Percentiles rank a stretch among this genome's conserved stretches.
Evolutionary conservation across 1,284 basidiomycete species (phyloP).

Genomic region (Tilletia indica): DNA sequence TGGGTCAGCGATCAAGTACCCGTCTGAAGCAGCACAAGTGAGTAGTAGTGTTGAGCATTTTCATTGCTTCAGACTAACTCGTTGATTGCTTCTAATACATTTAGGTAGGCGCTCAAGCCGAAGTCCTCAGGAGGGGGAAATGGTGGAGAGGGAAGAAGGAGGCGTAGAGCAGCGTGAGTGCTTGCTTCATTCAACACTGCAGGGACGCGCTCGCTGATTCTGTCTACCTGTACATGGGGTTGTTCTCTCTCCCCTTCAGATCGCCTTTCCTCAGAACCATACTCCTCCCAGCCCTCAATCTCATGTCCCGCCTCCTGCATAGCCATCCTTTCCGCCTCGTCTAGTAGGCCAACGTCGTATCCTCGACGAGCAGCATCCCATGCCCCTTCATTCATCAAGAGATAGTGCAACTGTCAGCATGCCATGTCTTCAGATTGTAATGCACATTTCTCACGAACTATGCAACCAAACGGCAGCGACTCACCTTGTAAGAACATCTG

Average conservation of each 20-base stretch:
- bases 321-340: neutral
- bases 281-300: neutral
- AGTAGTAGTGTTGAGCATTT: too few species aligned
- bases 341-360: neutral
- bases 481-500: neutral
- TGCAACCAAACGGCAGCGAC: too few species aligned
- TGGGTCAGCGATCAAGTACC: too few species aligned
- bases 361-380: slow-evolving; percentile 5
- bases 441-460: too few species aligned
- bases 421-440: too few species aligned
- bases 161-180: neutral
- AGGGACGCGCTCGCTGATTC: neutral
- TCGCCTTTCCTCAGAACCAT: neutral
- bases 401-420: too few species aligned
- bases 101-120: neutral
- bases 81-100: neutral
- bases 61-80: neutral
- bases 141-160: neutral
- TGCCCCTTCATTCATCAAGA: neutral
- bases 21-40: too few species aligned
- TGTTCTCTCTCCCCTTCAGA: neutral
- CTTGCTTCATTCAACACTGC: neutral
- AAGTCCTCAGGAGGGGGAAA: slow-evolving; percentile 1
- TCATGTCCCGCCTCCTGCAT: neutral
- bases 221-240: neutral